phyloP scores from a whole-genome alignment of 2,329 filamentous ascomycete species.

The Podosphaera fusca region DNA sequence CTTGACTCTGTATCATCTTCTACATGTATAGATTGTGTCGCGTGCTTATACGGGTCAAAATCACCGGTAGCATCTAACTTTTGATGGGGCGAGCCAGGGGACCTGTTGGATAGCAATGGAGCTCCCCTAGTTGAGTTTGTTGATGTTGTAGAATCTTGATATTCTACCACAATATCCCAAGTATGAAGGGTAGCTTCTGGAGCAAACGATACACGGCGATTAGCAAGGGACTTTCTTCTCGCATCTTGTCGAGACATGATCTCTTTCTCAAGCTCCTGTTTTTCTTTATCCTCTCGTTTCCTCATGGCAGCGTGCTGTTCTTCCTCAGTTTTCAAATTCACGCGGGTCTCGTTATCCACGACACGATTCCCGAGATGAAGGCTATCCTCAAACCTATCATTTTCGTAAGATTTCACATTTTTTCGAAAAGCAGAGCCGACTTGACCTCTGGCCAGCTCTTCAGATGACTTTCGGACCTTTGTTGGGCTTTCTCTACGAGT shows the following conservation, averaged over 20 bases:
- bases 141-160: slow-evolving; percentile 66
- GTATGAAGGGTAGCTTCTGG: slow-evolving; percentile 94
- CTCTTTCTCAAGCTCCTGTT: slow-evolving; percentile 33
- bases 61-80: slow-evolving; percentile 15
- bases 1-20: slow-evolving; percentile 34
- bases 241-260: slow-evolving; percentile 58
- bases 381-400: slow-evolving; percentile 23
- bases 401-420: slow-evolving; percentile 11
- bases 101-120: slow-evolving; percentile 26
- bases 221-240: slow-evolving; percentile 76
- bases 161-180: slow-evolving; percentile 72
- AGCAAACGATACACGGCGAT: slow-evolving; percentile 85
- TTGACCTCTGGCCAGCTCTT: slow-evolving; percentile 8
- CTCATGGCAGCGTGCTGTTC: slow-evolving; percentile 46
- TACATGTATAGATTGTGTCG: slow-evolving; percentile 36
- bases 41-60: slow-evolving; percentile 29
- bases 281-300: slow-evolving; percentile 45
- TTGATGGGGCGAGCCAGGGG: slow-evolving; percentile 9
- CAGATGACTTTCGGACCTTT: slow-evolving; percentile 10
- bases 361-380: slow-evolving; percentile 21
- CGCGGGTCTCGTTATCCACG: slow-evolving; percentile 22
- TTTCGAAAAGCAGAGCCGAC: slow-evolving; percentile 12
- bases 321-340: slow-evolving; percentile 45
- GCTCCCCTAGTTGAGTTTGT: slow-evolving; percentile 50
- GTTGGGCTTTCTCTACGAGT: slow-evolving; percentile 12